Evolutionary conservation across 805 yeast genomes (phyloP), one percentile per base, ranked within the genome.

Genomic region (Suhomyces vadensis): DNA sequence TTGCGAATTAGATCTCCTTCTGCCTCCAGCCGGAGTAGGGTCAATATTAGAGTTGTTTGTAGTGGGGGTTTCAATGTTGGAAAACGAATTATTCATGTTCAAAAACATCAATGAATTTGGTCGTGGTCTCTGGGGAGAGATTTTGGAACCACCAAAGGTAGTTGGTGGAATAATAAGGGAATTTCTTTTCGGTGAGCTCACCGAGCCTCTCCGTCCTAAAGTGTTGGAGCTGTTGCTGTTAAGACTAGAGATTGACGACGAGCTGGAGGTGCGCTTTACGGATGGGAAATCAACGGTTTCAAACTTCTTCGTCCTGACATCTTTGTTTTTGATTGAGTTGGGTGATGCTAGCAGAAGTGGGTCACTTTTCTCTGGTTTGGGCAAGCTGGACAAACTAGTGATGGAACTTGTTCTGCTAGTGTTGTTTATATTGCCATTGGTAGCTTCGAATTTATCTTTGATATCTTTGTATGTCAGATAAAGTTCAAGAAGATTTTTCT

Each of bases 1-100:
- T 42, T 68, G 73, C 5, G 74, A 68, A 45, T 60, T 66, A 4
- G 74, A 61, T 38, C 74, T 56, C 10, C 63, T 57, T 10, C 74
- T 61, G 9, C 33, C 33, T 9, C 60, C 61, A 6, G 39, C 23
- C 5, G 39, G 54, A 0, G 50, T 43, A 42, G 45, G 11, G 49
- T 39, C n/a, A 36, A 43, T 3, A 41, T 43, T 25, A 13, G 17
- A 24, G 6, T 9, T 27, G 9, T 39, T 41, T 21, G 37, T 14
- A 29, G 31, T n/a, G n/a, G 29, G 25, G 13, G 39, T 23, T 20
- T 51, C 52, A 37, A 51, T 19, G 37, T 47, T 46, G 13, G 54
- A 23, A 25, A 50, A 29, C 1, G 62, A 56, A 5, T 44, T 41
- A 29, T 57, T 60, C 4, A 51, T 22, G 36, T 54, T 52, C 25